These are phyloP conservation scores for Epichloe aotearoae DNA, from an alignment of 2,329 filamentous ascomycete species.

Conservation along the genomic window DNA sequence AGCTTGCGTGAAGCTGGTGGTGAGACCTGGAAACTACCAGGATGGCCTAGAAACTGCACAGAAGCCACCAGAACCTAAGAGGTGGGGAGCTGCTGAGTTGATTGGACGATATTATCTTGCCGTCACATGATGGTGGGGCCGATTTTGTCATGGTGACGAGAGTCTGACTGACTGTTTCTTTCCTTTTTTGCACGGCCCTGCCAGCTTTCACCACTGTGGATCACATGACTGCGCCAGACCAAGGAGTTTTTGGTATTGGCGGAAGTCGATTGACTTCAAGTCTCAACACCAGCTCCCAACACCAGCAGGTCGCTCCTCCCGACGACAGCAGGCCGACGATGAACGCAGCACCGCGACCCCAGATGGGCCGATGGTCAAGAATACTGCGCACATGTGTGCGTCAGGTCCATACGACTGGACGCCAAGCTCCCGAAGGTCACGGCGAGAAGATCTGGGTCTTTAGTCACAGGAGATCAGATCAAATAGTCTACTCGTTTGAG, in stretches of 20 bases:
- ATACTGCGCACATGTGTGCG: slow-evolving; percentile 29
- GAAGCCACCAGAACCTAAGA: slow-evolving; percentile 19
- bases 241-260: not conserved
- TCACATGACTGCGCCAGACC: slow-evolving; percentile 14
- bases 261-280: slow-evolving; percentile 7
- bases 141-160: not conserved
- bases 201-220: not conserved
- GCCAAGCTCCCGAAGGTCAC: slow-evolving; percentile 25
- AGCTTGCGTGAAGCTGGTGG: not conserved
- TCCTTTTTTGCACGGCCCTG: too few relatives aligned
- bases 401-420: slow-evolving; percentile 19
- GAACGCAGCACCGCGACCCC: slow-evolving; percentile 22
- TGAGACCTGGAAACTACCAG: slow-evolving; percentile 10
- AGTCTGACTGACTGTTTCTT: not conserved
- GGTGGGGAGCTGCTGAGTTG: slow-evolving; percentile 12
- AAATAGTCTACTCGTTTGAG: slow-evolving; percentile 39
- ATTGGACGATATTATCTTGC: slow-evolving; percentile 13
- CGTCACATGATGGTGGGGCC: slow-evolving; percentile 12
- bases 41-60: slow-evolving; percentile 14
- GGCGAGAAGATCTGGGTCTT: slow-evolving; percentile 47
- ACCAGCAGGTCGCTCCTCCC: not conserved
- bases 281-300: too few relatives aligned
- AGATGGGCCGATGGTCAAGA: slow-evolving; percentile 29
- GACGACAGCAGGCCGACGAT: slow-evolving; percentile 18
- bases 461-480: slow-evolving; percentile 33